Conservation (phyloP, 768 basidiomycete genomes). For the Tephrocybe sp. region DNA sequence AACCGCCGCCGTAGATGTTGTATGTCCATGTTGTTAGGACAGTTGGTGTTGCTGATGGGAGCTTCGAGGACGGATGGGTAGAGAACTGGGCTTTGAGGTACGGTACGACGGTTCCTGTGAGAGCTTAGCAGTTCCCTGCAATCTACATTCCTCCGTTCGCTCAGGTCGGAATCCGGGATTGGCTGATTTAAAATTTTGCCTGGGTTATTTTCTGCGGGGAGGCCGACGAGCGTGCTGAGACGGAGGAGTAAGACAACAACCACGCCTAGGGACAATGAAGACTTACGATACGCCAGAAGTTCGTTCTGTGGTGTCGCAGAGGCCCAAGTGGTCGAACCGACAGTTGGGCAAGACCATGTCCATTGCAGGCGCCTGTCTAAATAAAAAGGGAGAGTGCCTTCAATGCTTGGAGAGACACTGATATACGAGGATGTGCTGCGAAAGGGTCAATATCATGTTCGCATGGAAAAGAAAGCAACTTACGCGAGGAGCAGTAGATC, state of each 20-base stretch:
- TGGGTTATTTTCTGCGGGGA: too few species aligned
- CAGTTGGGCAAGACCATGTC: constrained; percentile 65
- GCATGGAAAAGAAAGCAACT: constrained; percentile 28
- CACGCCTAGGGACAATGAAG: too few species aligned
- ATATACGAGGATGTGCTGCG: constrained; percentile 69
- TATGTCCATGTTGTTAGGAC: constrained; percentile 48
- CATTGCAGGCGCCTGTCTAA: constrained; percentile 67
- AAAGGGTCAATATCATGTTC: not conserved
- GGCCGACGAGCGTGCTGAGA: too few species aligned
- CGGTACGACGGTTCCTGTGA: constrained; percentile 52
- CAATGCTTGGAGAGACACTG: constrained; percentile 57
- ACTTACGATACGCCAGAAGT: too few species aligned
- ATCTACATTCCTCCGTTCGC: too few species aligned
- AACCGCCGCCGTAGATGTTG: constrained; percentile 43
- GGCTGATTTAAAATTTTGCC: too few species aligned
- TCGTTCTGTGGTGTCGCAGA: constrained; percentile 22
- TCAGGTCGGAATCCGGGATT: too few species aligned
- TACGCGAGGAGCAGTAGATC: constrained; percentile 81
- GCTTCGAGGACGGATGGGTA: constrained; percentile 18
- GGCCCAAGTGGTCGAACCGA: constrained; percentile 50
- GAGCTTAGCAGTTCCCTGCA: constrained; percentile 45
- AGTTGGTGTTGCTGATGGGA: constrained; percentile 33
- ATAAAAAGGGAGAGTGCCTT: constrained; percentile 72
- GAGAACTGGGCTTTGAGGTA: constrained; percentile 66
- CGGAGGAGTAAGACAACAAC: too few species aligned